Percentiles rank a stretch among this genome's conserved stretches.
Evolutionary conservation across 805 yeast species (phyloP).

Genomic region (Barnettozyma sp.): DNA sequence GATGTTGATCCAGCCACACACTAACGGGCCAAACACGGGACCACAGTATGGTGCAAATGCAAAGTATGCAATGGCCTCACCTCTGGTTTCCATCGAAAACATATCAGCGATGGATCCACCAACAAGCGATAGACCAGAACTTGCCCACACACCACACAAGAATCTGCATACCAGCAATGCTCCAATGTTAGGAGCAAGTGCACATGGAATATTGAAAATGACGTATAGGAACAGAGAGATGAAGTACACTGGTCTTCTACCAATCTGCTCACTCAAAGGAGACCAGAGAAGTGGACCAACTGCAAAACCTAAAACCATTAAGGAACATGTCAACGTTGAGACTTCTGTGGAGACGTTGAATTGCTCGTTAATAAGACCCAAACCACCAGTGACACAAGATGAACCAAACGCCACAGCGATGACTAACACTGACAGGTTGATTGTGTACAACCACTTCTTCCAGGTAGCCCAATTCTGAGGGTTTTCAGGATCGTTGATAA

Average conservation of each 20-base stretch:
- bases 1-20: conserved; percentile 77
- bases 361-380: conserved; percentile 57
- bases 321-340: conserved; percentile 68
- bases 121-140: conserved; percentile 78
- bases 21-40: conserved; percentile 84
- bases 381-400: conserved; percentile 82
- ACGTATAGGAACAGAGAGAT: conserved; percentile 68
- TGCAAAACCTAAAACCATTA: conserved; percentile 85
- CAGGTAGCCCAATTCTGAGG: conserved; percentile 75
- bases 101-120: conserved; percentile 91
- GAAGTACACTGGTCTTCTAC: conserved; percentile 79
- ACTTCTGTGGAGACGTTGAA: conserved; percentile 73
- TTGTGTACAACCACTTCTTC: conserved; percentile 59
- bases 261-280: conserved; percentile 78
- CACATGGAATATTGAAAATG: conserved; percentile 82
- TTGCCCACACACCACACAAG: conserved; percentile 78
- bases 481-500: conserved; percentile 74
- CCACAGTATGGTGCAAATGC: conserved; percentile 93
- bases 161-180: conserved; percentile 77
- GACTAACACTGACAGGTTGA: conserved; percentile 62
- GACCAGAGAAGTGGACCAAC: conserved; percentile 89
- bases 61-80: conserved; percentile 84
- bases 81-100: conserved; percentile 76
- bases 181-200: conserved; percentile 75
- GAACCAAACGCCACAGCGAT: conserved; percentile 92